These are phyloP conservation scores for Striga asiatica DNA, from an alignment of 257 asterid species.

Conservation along the genomic window DNA sequence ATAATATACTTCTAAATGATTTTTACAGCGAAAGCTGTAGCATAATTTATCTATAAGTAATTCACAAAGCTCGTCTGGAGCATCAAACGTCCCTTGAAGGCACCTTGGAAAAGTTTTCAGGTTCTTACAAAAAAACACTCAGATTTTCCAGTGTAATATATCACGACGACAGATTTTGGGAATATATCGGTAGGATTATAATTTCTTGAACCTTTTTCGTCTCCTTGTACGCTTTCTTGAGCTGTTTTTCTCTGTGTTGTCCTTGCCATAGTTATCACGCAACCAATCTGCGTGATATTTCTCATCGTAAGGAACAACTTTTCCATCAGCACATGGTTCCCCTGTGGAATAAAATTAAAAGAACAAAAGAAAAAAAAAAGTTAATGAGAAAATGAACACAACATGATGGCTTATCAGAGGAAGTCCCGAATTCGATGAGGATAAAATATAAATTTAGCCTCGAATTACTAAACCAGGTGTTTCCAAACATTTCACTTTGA, in stretches of 20 bases:
- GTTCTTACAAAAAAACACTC: background rate
- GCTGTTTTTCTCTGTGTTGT: background rate
- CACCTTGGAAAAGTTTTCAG: background rate
- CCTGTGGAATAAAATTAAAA: constrained; percentile 25
- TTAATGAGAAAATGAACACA: no score
- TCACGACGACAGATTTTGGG: no score
- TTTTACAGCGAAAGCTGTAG: no score
- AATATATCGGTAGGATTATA: background rate
- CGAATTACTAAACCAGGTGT: background rate
- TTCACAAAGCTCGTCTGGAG: background rate
- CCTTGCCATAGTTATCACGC: background rate
- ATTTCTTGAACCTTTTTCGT: constrained; percentile 14
- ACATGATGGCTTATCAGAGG: no score
- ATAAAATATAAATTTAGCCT: no score
- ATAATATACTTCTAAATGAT: no score
- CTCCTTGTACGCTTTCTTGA: constrained; percentile 14
- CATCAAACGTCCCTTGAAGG: no score
- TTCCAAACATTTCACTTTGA: background rate
- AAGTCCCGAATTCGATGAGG: no score
- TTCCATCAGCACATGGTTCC: constrained; percentile 29
- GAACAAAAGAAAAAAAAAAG: no score
- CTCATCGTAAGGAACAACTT: constrained; percentile 27
- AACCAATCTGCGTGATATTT: constrained; percentile 28
- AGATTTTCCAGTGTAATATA: background rate
- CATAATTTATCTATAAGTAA: background rate